phyloP scores from a whole-genome alignment of 75 land plant species.

The Cupressus sempervirens region DNA sequence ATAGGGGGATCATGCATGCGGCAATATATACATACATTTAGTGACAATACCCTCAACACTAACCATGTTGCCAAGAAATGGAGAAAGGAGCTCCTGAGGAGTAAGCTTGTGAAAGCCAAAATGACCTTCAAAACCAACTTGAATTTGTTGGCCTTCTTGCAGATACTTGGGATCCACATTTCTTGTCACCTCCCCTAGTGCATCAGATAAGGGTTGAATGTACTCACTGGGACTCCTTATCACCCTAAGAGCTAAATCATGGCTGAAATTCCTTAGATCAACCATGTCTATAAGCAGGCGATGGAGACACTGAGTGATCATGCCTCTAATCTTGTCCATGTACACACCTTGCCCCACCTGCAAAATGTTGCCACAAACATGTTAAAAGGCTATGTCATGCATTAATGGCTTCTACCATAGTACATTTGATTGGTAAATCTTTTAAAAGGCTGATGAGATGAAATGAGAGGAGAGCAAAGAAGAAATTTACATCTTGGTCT shows the following conservation, averaged over 20 bases:
- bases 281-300: conserved; percentile 79
- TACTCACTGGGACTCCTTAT: conserved; percentile 75
- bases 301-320: conserved; percentile 52
- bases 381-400: neutral
- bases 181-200: conserved; percentile 61
- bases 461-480: no score
- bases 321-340: conserved; percentile 55
- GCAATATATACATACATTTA: conserved; percentile 54
- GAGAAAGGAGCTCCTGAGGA: conserved; percentile 87
- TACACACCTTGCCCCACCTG: conserved; percentile 79
- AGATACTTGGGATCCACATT: conserved; percentile 74
- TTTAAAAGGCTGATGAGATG: neutral
- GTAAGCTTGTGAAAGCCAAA: conserved; percentile 95
- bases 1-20: no score
- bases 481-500: conserved; percentile 65
- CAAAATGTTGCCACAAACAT: neutral
- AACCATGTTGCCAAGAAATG: conserved; percentile 94
- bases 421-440: no score
- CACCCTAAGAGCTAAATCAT: conserved; percentile 76
- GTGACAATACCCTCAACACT: conserved; percentile 97
- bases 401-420: neutral
- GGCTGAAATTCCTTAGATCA: conserved; percentile 63
- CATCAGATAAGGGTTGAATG: conserved; percentile 86
- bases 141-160: conserved; percentile 76
- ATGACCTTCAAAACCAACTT: conserved; percentile 92